A percentile compares a stretch with the other conserved stretches of the same genome.
phyloP scores from a whole-genome alignment of 208 protist species.

The Hexamita inflata region DNA sequence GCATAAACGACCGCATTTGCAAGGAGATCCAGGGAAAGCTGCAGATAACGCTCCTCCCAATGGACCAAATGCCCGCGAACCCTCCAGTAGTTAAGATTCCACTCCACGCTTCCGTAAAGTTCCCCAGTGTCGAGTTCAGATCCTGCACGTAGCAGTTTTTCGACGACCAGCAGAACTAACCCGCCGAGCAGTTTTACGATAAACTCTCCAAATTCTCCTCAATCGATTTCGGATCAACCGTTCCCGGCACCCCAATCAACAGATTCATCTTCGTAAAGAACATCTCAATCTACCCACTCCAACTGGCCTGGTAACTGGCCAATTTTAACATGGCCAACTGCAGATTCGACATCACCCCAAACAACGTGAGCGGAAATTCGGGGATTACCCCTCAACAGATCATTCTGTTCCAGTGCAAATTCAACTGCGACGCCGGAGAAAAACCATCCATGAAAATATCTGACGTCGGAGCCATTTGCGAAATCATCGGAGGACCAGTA shows the following conservation, averaged over 20 bases:
- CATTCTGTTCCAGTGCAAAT: background rate
- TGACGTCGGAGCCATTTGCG: background rate
- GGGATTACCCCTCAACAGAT: background rate
- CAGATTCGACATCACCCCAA: background rate
- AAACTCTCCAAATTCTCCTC: background rate
- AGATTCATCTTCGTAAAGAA: background rate
- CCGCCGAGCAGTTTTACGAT: background rate
- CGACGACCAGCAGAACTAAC: background rate
- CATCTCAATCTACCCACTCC: background rate
- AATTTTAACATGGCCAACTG: background rate
- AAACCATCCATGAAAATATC: background rate
- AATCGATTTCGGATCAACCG: background rate
- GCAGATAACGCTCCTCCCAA: background rate
- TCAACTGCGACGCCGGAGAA: background rate
- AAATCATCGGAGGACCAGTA: background rate
- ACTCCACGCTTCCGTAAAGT: background rate
- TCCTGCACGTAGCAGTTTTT: background rate
- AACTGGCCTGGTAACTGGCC: background rate
- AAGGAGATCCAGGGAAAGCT: background rate
- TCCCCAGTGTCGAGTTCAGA: constrained; percentile 13
- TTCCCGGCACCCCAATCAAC: background rate
- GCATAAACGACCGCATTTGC: no score
- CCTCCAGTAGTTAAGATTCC: background rate
- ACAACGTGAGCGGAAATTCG: background rate
- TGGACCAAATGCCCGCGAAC: background rate